A percentile compares a stretch with the other conserved stretches of the same genome.
These are phyloP conservation scores for Haplosporangium sp. DNA, from an alignment of 371 early-diverging fungal genomes.

Conservation along the genomic window DNA sequence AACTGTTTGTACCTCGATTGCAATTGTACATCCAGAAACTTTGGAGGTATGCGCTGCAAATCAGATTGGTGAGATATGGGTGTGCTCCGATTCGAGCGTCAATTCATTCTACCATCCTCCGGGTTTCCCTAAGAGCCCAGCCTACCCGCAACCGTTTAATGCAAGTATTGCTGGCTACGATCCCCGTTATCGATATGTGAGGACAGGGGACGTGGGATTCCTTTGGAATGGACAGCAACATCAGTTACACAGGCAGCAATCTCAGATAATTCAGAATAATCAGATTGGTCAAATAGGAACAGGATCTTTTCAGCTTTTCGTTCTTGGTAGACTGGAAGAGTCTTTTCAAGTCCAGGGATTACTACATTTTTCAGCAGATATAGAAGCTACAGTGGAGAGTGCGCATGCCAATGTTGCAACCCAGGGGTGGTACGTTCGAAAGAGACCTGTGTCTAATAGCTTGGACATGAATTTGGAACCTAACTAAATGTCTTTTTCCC, in stretches of 20 bases:
- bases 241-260: conserved; percentile 20
- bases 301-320: conserved; percentile 66
- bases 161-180: conserved; percentile 70
- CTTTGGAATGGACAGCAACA: conserved; percentile 68
- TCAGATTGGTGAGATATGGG: conserved; percentile 90
- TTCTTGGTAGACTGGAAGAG: conserved; percentile 77
- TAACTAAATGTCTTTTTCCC: neutral
- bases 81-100: conserved; percentile 72
- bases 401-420: conserved; percentile 63
- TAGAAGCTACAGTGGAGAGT: conserved; percentile 79
- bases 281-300: conserved; percentile 15
- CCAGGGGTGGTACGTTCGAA: conserved; percentile 67
- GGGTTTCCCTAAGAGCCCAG: conserved; percentile 10
- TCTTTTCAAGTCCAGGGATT: conserved; percentile 77
- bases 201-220: conserved; percentile 91
- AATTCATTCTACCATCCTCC: conserved; percentile 32
- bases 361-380: conserved; percentile 76
- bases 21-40: conserved; percentile 58
- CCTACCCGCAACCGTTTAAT: conserved; percentile 35
- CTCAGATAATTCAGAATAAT: conserved; percentile 2
- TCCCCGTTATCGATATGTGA: conserved; percentile 73
- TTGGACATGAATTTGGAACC: neutral
- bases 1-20: conserved; percentile 41
- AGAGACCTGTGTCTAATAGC: neutral
- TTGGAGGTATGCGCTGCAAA: conserved; percentile 68